Evolutionary conservation across 2,329 filamentous ascomycete genomes (phyloP), one percentile per base, ranked within the genome.

Genomic region (Elsinoe fawcettii): DNA sequence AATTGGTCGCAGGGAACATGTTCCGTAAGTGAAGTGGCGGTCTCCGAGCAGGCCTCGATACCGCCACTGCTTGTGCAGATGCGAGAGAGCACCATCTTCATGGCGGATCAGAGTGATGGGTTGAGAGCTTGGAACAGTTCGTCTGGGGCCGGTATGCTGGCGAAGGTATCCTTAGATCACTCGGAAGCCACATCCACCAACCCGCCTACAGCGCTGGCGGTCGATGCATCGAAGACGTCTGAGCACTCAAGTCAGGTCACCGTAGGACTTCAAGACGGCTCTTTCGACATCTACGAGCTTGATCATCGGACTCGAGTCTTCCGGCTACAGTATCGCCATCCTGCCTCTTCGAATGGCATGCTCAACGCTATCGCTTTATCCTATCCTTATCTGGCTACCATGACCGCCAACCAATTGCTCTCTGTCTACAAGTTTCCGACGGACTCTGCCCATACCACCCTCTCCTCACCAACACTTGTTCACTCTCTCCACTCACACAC

Each of bases 1-100:
- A 97, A 97, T 72, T 97, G 93, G 93, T 82, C 87, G 1, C 82
- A 80, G 60, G 93, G 92, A 0, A 84, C 82, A 63, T 95, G 90
- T 65, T 86, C 82, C 36, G 83, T 96, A 11, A 84, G 87, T 34
- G 88, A 95, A 70, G 81, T 96, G 27, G 78, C 84, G 44, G 79
- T 90, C 22, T 74, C 77, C 55, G 74, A 78, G 58, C 64, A 73
- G 43, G 71, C 75, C 1, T 72, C 76, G 56, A 67, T 84, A 69
- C 75, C 87, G 36, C 78, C 79, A 2, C 69, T 90, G 36, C 74
- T 96, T 5, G 87, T 91, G 49, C 89, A 88, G 68, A 80, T 95
- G 61, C 80, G 86, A 41, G 83, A 89, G 58, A 87, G 89, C 0
- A 75, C 90, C 18, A 84, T 93, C 7, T 81, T 93, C 55, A 93